Evolutionary conservation across 768 basidiomycete genomes (phyloP), one percentile per base, ranked within the genome.

Genomic region (Mycena indigotica): DNA sequence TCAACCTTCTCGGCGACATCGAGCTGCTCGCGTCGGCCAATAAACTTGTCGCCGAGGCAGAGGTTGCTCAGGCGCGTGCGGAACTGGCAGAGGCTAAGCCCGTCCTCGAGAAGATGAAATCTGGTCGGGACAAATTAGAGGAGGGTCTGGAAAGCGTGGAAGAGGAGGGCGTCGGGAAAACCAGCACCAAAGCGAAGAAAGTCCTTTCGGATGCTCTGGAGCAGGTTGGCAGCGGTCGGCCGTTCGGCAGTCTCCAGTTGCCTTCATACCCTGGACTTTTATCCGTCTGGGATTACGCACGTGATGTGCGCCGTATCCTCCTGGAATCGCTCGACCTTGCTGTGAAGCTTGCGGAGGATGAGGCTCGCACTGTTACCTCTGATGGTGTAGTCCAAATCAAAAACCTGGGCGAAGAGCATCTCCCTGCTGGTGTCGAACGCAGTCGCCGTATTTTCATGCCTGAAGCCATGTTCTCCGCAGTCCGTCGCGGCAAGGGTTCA

Each of bases 391-490:
- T 82, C 29, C 79, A 80, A 61, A 84, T 97, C 60, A 75, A 78
- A 38, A 73, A 80, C 17, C 76, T 97, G 19, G 94, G 85, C 19
- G 88, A 96, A 57, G 76, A 77, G 55, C 84, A 91, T 72, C 83
- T 99, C 16, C 91, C 90, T 1, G 80, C 81, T 50, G 89, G 87
- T 56, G 92, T 93, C 23, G 93, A 94, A 70, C 80, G 92, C 38
- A 85, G 84, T 49, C 81, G 85, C 55, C 81, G 93, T 25, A 85
- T 96, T 13, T 99, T 99, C 79, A 86, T 92, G 77, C 93, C 96
- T n/a, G 90, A 96, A 69, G 96, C 93, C 15, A 98, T 99, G 97
- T 99, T 98, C 76, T 84, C 84, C 53, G 72, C 80, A 40, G 71
- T 80, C 52, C 72, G 80, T 59, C 80, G 73, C 55, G 73, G 74